Percentiles rank a stretch among this genome's conserved stretches.
Conservation (phyloP, 306 rosid species). For the Quercus mongolica region DNA sequence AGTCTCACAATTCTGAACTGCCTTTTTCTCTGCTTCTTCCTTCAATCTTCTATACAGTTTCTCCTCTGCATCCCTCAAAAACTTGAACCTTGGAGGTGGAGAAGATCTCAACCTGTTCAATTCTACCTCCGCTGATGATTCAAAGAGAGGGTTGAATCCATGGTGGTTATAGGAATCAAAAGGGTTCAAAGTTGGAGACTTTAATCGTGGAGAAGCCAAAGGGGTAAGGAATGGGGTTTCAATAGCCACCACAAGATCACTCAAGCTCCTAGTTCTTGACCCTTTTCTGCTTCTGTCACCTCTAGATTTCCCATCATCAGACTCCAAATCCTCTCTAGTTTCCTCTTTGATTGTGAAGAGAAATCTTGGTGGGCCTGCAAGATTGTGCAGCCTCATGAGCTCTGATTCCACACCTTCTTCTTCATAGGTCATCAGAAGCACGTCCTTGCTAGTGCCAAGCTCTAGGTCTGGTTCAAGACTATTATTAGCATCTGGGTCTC, state of each 20-base stretch:
- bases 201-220: constrained; percentile 55
- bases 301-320: constrained; percentile 69
- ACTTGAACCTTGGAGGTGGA: constrained; percentile 85
- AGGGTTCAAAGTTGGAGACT: constrained; percentile 38
- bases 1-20: constrained; percentile 23
- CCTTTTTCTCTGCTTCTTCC: constrained; percentile 63
- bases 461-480: constrained; percentile 45
- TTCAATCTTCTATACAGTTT: constrained; percentile 52
- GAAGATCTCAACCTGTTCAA: constrained; percentile 62
- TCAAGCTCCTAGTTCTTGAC: constrained; percentile 65
- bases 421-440: constrained; percentile 41
- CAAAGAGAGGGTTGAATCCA: constrained; percentile 87
- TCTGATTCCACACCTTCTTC: constrained; percentile 72
- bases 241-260: constrained; percentile 46
- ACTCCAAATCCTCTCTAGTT: constrained; percentile 82
- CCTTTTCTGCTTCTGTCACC: constrained; percentile 57
- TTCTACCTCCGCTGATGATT: constrained; percentile 51
- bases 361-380: constrained; percentile 83
- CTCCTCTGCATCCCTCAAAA: constrained; percentile 89
- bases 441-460: constrained; percentile 41
- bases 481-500: constrained; percentile 26
- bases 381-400: constrained; percentile 85
- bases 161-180: constrained; percentile 52
- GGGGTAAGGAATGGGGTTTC: constrained; percentile 55
- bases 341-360: constrained; percentile 91